phyloP scores from a whole-genome alignment of 2,329 filamentous ascomycete species.

The Paracoccidioides brasiliensis region DNA sequence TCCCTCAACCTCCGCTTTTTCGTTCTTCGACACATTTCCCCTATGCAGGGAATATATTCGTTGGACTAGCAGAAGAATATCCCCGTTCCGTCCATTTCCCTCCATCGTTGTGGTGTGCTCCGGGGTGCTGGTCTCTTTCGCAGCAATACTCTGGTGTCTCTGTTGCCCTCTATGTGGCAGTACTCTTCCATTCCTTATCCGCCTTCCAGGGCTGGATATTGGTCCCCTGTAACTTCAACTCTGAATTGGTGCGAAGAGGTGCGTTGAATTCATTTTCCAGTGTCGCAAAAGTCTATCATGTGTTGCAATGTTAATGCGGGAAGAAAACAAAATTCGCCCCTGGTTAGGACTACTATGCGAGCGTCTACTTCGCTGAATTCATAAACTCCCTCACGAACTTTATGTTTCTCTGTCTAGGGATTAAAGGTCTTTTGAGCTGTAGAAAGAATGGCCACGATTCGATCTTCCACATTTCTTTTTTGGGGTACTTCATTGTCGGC shows the following conservation, averaged over 20 bases:
- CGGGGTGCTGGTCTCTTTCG: background rate
- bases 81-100: background rate
- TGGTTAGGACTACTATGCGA: constrained; percentile 58
- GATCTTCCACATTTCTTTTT: constrained; percentile 58
- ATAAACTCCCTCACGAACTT: constrained; percentile 73
- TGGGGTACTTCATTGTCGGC: constrained; percentile 49
- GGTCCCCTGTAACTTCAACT: constrained; percentile 58
- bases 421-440: constrained; percentile 63
- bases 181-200: constrained; percentile 24
- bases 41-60: background rate
- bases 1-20: background rate
- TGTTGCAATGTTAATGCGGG: too few species aligned
- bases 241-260: constrained; percentile 74
- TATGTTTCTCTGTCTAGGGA: constrained; percentile 65
- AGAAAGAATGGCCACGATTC: constrained; percentile 56
- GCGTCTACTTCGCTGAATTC: constrained; percentile 61
- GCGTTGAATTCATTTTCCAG: constrained; percentile 10
- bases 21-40: background rate
- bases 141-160: background rate
- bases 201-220: constrained; percentile 44
- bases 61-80: background rate
- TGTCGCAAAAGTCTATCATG: background rate
- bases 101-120: background rate
- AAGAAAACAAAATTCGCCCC: background rate
- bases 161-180: background rate